Percentiles rank a stretch among this genome's conserved stretches.
Evolutionary conservation across 2,329 filamentous ascomycete species (phyloP).

Genomic region (Cordyceps cicadae): DNA sequence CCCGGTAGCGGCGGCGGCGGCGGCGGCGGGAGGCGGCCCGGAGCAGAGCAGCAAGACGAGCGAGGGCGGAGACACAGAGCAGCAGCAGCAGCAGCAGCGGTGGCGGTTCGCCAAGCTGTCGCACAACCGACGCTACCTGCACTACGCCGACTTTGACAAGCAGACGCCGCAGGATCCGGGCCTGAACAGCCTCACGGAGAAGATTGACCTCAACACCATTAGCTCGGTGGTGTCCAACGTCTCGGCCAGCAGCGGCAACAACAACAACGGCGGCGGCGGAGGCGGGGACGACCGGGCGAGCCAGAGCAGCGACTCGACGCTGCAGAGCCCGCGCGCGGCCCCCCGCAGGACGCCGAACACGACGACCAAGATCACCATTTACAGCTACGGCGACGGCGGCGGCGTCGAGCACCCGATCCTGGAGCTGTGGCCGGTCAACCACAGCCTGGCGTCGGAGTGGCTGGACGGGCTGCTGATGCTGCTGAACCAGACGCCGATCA

Average conservation of each 20-base stretch:
- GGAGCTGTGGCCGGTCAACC: conserved; percentile 71
- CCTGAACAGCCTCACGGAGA: conserved; percentile 66
- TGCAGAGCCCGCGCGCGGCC: conserved; percentile 23
- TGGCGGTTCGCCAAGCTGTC: conserved; percentile 86
- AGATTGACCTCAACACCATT: conserved; percentile 78
- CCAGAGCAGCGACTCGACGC: conserved; percentile 34
- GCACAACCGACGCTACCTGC: conserved; percentile 81
- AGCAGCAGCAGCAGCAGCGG: conserved; percentile 23
- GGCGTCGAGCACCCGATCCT: conserved; percentile 65
- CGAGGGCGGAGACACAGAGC: conserved; percentile 26
- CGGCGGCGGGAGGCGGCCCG: conserved; percentile 20
- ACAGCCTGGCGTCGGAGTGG: conserved; percentile 89
- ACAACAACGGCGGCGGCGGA: too few species aligned
- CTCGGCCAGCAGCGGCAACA: conserved; percentile 34
- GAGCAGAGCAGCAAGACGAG: conserved; percentile 25
- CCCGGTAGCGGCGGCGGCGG: conserved; percentile 30
- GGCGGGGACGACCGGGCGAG: conserved; percentile 31
- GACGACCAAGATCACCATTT: conserved; percentile 85
- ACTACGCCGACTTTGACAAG: conserved; percentile 76
- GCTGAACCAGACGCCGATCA: conserved; percentile 90
- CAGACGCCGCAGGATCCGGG: conserved; percentile 57
- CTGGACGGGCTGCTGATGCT: conserved; percentile 92
- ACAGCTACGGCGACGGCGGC: conserved; percentile 51
- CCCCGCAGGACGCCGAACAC: conserved; percentile 31
- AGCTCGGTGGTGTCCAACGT: conserved; percentile 94